phyloP scores from a whole-genome alignment of 495 filamentous ascomycete species.

The Aspergillus bertholletiae region DNA sequence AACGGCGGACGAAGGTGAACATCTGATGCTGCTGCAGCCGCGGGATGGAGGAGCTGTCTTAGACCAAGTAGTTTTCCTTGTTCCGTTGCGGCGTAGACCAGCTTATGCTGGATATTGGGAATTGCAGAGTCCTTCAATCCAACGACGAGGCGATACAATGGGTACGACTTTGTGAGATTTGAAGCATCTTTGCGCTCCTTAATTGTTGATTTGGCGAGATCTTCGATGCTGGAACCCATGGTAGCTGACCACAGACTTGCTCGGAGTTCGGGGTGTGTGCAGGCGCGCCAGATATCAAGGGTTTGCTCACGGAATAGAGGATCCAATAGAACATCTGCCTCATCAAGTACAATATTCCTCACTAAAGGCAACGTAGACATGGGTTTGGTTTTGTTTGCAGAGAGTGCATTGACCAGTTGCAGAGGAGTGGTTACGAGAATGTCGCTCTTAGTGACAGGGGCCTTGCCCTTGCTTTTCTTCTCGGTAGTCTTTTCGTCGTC shows the following conservation, averaged over 20 bases:
- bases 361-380: slow-evolving; percentile 58
- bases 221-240: slow-evolving; percentile 89
- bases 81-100: slow-evolving; percentile 89
- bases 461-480: slow-evolving; percentile 34
- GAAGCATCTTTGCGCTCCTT: slow-evolving; percentile 40
- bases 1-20: slow-evolving; percentile 79
- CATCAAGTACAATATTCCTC: slow-evolving; percentile 75
- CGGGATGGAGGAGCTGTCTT: slow-evolving; percentile 85
- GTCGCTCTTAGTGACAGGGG: slow-evolving; percentile 62
- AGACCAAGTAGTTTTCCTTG: slow-evolving; percentile 90
- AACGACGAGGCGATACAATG: slow-evolving; percentile 80
- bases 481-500: slow-evolving; percentile 34
- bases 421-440: slow-evolving; percentile 88
- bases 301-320: slow-evolving; percentile 89
- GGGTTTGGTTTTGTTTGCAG: slow-evolving; percentile 40
- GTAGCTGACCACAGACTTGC: slow-evolving; percentile 92
- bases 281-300: slow-evolving; percentile 77
- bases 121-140: slow-evolving; percentile 93
- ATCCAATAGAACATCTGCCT: slow-evolving; percentile 93
- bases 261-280: slow-evolving; percentile 60
- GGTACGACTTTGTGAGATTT: slow-evolving; percentile 24
- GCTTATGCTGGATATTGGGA: slow-evolving; percentile 82
- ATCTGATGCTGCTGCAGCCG: slow-evolving; percentile 50
- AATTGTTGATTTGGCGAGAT: slow-evolving; percentile 62
- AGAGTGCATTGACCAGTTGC: slow-evolving; percentile 69